Evolutionary conservation across 176 grass and related monocot species (phyloP).

Genomic region (Musa beccarii): DNA sequence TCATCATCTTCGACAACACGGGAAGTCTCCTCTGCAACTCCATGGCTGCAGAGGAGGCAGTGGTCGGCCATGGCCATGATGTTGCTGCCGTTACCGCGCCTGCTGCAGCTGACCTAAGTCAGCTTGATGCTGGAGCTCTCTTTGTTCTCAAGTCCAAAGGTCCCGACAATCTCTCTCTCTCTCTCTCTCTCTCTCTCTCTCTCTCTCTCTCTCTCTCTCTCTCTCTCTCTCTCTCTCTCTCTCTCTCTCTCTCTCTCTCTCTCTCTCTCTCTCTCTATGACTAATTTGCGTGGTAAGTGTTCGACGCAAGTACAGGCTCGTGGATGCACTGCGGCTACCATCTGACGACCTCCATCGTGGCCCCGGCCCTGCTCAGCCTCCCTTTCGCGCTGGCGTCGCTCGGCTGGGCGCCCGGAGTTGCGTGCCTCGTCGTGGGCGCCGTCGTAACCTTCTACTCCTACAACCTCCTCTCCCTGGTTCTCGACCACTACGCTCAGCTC

Average conservation of each 20-base stretch:
- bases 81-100: neutral
- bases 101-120: slow-evolving; percentile 27
- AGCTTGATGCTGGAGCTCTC: slow-evolving; percentile 75
- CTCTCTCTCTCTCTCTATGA: neutral
- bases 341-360: slow-evolving; percentile 85
- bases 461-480: slow-evolving; percentile 85
- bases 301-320: slow-evolving; percentile 37
- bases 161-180: neutral
- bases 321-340: slow-evolving; percentile 97
- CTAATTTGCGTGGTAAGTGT: too few species aligned
- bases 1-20: too few species aligned
- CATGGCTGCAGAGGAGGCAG: too few species aligned
- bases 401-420: slow-evolving; percentile 56
- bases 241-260: neutral
- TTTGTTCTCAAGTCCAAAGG: slow-evolving; percentile 95
- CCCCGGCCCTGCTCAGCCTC: slow-evolving; percentile 78
- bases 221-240: neutral
- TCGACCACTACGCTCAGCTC: slow-evolving; percentile 82
- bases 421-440: slow-evolving; percentile 50
- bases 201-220: neutral
- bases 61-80: neutral
- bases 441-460: slow-evolving; percentile 89
- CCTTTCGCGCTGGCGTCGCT: slow-evolving; percentile 72
- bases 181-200: neutral
- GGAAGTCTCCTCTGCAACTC: too few species aligned